A percentile compares a stretch with the other conserved stretches of the same genome.
Evolutionary conservation across 768 basidiomycete genomes (phyloP).

Genomic region (Leccinum longicurvipes): DNA sequence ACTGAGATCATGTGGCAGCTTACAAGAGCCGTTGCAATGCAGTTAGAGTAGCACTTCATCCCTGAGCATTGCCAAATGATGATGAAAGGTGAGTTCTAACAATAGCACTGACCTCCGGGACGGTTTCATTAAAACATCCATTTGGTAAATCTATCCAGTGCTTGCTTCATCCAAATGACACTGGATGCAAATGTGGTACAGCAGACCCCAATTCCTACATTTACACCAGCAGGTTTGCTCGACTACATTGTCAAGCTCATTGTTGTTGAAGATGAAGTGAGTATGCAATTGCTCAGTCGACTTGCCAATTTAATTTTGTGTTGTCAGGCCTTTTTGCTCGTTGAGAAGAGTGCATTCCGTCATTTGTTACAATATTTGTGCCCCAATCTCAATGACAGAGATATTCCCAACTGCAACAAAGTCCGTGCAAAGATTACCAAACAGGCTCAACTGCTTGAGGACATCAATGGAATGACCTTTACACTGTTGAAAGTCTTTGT

Average conservation of each 20-base stretch:
- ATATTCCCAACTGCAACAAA: neutral
- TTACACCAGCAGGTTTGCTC: neutral
- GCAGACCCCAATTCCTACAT: neutral
- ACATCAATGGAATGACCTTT: no score
- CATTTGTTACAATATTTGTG: neutral
- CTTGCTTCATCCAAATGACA: neutral
- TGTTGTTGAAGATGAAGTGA: neutral
- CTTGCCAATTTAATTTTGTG: neutral
- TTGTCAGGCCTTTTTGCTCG: neutral
- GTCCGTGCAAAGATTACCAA: no score
- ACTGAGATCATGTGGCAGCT: neutral
- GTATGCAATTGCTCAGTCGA: neutral
- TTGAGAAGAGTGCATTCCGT: neutral
- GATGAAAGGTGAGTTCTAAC: neutral
- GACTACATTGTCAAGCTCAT: neutral
- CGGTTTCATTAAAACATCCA: neutral
- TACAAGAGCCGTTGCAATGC: neutral
- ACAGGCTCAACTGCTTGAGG: no score
- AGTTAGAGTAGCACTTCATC: neutral
- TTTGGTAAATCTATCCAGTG: neutral
- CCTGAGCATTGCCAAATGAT: neutral
- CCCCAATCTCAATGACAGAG: neutral
- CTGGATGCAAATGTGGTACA: neutral
- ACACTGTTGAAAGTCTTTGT: no score
- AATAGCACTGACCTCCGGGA: no score